Evolutionary conservation across 139 green algal genomes (phyloP), one percentile per base, ranked within the genome.

Genomic region (Chlorella sorokiniana): DNA sequence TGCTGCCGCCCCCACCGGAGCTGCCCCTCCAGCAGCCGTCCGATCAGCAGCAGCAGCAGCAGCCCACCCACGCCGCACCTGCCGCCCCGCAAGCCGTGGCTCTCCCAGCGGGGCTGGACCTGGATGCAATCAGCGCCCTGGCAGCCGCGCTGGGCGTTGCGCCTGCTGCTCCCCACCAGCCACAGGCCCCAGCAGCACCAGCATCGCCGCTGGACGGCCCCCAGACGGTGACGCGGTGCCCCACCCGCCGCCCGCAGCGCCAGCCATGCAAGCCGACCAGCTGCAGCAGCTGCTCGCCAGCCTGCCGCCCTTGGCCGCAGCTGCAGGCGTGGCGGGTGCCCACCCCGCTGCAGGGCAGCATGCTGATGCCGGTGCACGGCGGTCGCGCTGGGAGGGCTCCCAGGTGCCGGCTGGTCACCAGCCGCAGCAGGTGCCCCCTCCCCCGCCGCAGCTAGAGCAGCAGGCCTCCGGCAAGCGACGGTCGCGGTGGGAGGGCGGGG

Each of bases 21-120:
- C 25, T 51, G 37, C 20, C 22, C 69, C 42, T 6, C 42, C n/a
- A 5, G 70, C 45, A 45, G 56, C 56, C 0, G 38, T 20, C 37
- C 16, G 11, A 22, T 8, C 54, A 33, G 44, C 72, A 22, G 38
- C 44, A 23, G 23, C 3, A 9, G 29, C 71, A 45, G 52, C 71
- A 69, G 71, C 35, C 71, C 0, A 41, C 62, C 42, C n/a, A 59
- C 20, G 41, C 23, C 16, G 33, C 54, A 18, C 14, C 27, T 4
- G 52, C 5, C 8, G 35, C 51, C 5, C 35, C 16, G 64, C 10
- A 33, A 18, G 38, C 40, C 1, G 56, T 70, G 1, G n/a, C 56
- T 7, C 41, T 84, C 65, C 83, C 83, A 25, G 51, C 52, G 27
- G 83, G 83, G 1, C 63, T 86, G 31, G 82, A 86, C 41, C 33